Evolutionary conservation across 2,329 filamentous ascomycete genomes (phyloP).

Genomic region (Colletotrichum simmondsii): DNA sequence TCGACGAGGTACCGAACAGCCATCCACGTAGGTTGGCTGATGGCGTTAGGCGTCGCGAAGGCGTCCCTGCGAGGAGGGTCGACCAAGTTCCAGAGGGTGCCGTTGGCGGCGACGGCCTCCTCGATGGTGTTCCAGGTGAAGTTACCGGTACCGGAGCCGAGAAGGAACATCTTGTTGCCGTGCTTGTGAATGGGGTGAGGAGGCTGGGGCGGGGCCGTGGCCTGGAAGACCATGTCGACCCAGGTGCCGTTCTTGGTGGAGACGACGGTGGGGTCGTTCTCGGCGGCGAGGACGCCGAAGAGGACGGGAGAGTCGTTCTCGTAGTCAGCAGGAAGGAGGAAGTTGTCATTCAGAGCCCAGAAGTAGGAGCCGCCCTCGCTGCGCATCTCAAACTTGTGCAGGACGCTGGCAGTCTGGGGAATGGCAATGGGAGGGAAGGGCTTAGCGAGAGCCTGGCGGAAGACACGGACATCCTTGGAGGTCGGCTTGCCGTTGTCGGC

Average conservation of each 20-base stretch:
- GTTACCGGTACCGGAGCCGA: slow-evolving; percentile 61
- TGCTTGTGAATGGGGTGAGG: slow-evolving; percentile 74
- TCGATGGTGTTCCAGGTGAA: slow-evolving; percentile 65
- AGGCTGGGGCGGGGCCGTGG: slow-evolving; percentile 56
- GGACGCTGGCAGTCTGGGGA: slow-evolving; percentile 54
- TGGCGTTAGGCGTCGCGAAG: slow-evolving; percentile 50
- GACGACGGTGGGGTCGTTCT: slow-evolving; percentile 57
- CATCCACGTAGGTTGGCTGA: slow-evolving; percentile 53
- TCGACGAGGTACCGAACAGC: slow-evolving; percentile 63
- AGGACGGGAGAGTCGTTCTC: slow-evolving; percentile 55
- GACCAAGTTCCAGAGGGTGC: slow-evolving; percentile 65
- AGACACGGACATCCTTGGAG: slow-evolving; percentile 52
- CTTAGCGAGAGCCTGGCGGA: slow-evolving; percentile 53
- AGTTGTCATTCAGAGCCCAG: slow-evolving; percentile 63
- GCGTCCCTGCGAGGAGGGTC: slow-evolving; percentile 65
- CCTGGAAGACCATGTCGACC: slow-evolving; percentile 66
- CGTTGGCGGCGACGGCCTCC: slow-evolving; percentile 59
- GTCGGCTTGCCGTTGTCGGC: slow-evolving; percentile 58
- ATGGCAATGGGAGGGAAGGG: slow-evolving; percentile 60
- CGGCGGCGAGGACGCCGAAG: slow-evolving; percentile 50
- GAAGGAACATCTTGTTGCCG: slow-evolving; percentile 67
- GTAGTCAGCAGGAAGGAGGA: slow-evolving; percentile 50
- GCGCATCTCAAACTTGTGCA: slow-evolving; percentile 54
- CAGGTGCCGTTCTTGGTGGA: slow-evolving; percentile 58
- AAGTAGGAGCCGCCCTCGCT: slow-evolving; percentile 56